Evolutionary conservation across 441 rosid species (phyloP).

Genomic region (Erodium moschatum): DNA sequence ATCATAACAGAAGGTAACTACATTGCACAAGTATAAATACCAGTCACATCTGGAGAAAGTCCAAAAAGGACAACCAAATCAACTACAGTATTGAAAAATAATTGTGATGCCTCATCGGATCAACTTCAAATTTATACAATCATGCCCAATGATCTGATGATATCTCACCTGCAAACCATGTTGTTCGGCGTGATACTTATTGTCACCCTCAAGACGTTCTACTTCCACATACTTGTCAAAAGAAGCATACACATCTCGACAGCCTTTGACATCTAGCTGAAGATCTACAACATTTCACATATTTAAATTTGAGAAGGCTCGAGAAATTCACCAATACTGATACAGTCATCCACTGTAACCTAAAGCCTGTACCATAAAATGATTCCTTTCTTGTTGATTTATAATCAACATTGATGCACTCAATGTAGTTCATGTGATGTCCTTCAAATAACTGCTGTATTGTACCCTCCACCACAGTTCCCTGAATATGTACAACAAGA

Average conservation of each 20-base stretch:
- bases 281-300: conserved; percentile 28
- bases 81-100: no score
- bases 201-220: conserved; percentile 93
- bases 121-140: neutral
- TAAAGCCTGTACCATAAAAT: conserved; percentile 43
- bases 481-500: conserved; percentile 27
- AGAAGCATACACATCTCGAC: conserved; percentile 89
- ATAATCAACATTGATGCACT: conserved; percentile 66
- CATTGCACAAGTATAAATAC: neutral
- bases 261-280: conserved; percentile 52
- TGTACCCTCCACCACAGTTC: conserved; percentile 75
- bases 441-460: conserved; percentile 69
- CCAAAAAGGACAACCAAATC: no score
- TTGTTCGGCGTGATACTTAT: conserved; percentile 85
- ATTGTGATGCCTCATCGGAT: neutral
- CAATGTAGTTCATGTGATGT: conserved; percentile 69
- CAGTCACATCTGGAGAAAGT: no score
- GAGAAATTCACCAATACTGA: conserved; percentile 15
- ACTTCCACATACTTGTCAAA: conserved; percentile 96
- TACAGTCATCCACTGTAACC: conserved; percentile 16
- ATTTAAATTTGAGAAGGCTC: conserved; percentile 7
- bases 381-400: conserved; percentile 71
- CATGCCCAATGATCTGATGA: neutral
- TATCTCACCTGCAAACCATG: conserved; percentile 78
- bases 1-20: neutral